These are phyloP conservation scores for Cladosporium sp. DNA, from an alignment of 2,329 filamentous ascomycete species.

Conservation along the genomic window DNA sequence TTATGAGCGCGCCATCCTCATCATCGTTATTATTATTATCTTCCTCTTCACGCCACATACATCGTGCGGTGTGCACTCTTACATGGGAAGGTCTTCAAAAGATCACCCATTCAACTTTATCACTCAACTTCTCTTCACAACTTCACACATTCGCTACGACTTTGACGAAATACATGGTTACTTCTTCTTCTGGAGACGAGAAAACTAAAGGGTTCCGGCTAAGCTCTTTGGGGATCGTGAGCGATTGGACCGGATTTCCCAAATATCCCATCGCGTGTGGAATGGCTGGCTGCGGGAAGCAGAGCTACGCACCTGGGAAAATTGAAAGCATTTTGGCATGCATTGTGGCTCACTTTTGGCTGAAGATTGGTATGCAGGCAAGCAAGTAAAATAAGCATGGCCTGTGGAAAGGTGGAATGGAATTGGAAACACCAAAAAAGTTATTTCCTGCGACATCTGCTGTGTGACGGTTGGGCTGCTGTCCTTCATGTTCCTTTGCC, in stretches of 20 bases:
- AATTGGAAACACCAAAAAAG: background rate
- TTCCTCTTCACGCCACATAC: background rate
- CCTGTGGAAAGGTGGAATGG: background rate
- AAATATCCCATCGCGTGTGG: background rate
- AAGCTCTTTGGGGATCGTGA: background rate
- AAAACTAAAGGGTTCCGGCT: background rate
- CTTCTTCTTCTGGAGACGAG: background rate
- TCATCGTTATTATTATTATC: background rate
- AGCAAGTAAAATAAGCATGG: no score
- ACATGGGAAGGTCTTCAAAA: background rate
- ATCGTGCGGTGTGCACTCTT: background rate
- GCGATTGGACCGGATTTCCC: background rate
- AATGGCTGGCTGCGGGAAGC: background rate
- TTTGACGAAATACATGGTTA: conserved; percentile 8
- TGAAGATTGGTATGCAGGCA: background rate
- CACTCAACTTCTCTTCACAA: background rate
- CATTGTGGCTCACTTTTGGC: background rate
- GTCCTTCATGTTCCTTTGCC: background rate
- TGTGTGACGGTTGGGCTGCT: background rate
- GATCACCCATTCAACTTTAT: background rate
- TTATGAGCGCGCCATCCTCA: background rate
- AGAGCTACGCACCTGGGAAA: background rate
- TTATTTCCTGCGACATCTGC: background rate
- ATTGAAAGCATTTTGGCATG: background rate
- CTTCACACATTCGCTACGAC: conserved; percentile 2